Base-by-base conservation (phyloP, 805 yeast species). In the Candida boleticola region DNA sequence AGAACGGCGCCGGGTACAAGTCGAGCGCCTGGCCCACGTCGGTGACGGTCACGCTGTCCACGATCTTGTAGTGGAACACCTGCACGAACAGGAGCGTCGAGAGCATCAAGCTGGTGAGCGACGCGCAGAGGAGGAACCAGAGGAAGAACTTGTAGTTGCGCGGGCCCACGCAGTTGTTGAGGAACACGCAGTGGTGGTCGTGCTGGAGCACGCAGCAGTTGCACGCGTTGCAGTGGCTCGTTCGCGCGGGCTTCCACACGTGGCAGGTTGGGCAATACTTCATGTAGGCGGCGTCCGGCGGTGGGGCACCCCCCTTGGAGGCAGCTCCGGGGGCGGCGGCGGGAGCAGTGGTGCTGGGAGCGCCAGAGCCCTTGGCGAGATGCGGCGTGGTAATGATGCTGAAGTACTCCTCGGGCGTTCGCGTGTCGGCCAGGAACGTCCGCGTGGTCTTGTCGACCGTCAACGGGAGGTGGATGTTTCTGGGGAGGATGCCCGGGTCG, bases 141-240 rank as follows among this genome's bases (percentile, higher is more conserved):
- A 68, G 42, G 50, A 60, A 61, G 49, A 56, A 61, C 29, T 57
- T 53, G 53, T 69, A 67, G 47, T 68, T 69, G 13, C 75, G 46
- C 35, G 48, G 44, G 4, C 75, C 74, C 37, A 69, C 67, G 47
- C 75, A 70, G 44, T 68, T 68, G 48, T 68, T 68, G 38, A 87
- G 55, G 79, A 85, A 80, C 27, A 69, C 51, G 54, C 90, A 84
- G 58, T 84, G 90, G 56, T 84, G 92, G 52, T 88, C 96, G 51
- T 79, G 83, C 37, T 75, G 52, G 9, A 76, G 58, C 16, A 85
- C 67, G 54, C 96, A 88, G 5, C 69, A 68, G 47, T 78, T 79
- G 61, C 96, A 87, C 2, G 69, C 68, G 1, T 82, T 71, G 54
- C 96, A 87, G 59, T 87, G 96, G 46, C 68, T 61, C 16, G 68